phyloP scores from a whole-genome alignment of 192 early-diverging fungal species.

The Geranomyces variabilis region DNA sequence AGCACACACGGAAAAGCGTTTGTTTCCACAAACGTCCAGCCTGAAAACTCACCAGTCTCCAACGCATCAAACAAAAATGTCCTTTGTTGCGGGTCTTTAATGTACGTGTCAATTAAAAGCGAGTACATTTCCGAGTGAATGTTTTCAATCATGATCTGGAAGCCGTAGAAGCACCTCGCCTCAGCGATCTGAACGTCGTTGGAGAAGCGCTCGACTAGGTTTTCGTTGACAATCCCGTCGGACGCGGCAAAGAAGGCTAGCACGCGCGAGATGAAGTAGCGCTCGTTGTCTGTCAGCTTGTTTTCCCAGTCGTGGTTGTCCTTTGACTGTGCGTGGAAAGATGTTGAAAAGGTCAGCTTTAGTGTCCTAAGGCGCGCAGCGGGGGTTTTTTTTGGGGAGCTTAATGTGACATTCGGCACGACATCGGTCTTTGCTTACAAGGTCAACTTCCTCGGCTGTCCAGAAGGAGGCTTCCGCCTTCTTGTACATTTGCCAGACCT shows the following conservation, averaged over 20 bases:
- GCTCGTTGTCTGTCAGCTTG: constrained; percentile 77
- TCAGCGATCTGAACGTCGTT: constrained; percentile 92
- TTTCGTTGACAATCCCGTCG: constrained; percentile 89
- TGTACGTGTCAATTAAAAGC: constrained; percentile 87
- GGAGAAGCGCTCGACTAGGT: constrained; percentile 81
- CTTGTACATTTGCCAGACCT: constrained; percentile 97
- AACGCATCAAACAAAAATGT: constrained; percentile 90
- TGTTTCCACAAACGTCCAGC: constrained; percentile 23
- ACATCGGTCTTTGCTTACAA: constrained; percentile 81
- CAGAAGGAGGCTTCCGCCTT: constrained; percentile 96
- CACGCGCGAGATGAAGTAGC: constrained; percentile 82
- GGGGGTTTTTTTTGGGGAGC: not conserved
- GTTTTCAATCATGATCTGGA: constrained; percentile 98
- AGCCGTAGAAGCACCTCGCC: constrained; percentile 93
- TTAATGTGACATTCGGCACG: too few relatives aligned
- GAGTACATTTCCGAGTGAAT: constrained; percentile 93
- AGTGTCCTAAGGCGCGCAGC: not conserved
- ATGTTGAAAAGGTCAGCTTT: not conserved
- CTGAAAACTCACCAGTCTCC: constrained; percentile 83
- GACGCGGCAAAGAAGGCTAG: constrained; percentile 89
- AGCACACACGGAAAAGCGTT: too few relatives aligned
- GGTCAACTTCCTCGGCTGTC: constrained; percentile 95
- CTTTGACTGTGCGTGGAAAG: not conserved
- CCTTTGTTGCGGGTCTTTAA: constrained; percentile 82
- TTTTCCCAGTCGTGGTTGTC: constrained; percentile 60